Conservation (phyloP, 2,329 filamentous ascomycete genomes). For the Alternaria sp. region DNA sequence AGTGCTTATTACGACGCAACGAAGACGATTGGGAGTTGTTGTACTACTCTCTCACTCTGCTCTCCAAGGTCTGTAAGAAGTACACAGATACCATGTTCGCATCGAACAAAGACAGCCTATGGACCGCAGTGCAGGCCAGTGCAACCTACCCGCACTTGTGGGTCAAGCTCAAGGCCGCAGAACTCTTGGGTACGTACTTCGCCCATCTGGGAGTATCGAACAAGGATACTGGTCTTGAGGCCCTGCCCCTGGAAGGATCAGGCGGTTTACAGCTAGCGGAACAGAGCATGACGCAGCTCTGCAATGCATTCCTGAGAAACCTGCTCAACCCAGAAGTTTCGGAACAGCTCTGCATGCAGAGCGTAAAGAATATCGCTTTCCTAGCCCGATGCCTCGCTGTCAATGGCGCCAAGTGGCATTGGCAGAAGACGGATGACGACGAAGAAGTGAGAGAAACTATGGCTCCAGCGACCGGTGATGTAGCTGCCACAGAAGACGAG, state of each 20-base stretch:
- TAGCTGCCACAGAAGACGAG: conserved; percentile 46
- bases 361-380: conserved; percentile 83
- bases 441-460: conserved; percentile 53
- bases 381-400: conserved; percentile 71
- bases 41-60: conserved; percentile 74
- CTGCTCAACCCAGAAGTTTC: conserved; percentile 71
- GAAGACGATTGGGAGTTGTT: conserved; percentile 74
- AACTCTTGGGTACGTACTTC: conserved; percentile 78
- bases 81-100: conserved; percentile 72
- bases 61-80: conserved; percentile 71
- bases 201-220: conserved; percentile 76
- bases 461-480: conserved; percentile 47
- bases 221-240: conserved; percentile 61
- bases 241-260: conserved; percentile 71
- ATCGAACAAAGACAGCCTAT: conserved; percentile 68
- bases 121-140: conserved; percentile 72
- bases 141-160: conserved; percentile 75
- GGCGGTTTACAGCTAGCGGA: conserved; percentile 73
- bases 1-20: conserved; percentile 61
- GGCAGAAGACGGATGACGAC: conserved; percentile 56
- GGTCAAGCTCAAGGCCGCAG: conserved; percentile 79
- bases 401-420: conserved; percentile 62
- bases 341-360: conserved; percentile 79
- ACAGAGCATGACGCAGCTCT: conserved; percentile 68
- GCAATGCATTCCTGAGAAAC: conserved; percentile 64